These are phyloP conservation scores for Pythium oligandrum DNA, from an alignment of 352 stramenopile species.

Conservation along the genomic window DNA sequence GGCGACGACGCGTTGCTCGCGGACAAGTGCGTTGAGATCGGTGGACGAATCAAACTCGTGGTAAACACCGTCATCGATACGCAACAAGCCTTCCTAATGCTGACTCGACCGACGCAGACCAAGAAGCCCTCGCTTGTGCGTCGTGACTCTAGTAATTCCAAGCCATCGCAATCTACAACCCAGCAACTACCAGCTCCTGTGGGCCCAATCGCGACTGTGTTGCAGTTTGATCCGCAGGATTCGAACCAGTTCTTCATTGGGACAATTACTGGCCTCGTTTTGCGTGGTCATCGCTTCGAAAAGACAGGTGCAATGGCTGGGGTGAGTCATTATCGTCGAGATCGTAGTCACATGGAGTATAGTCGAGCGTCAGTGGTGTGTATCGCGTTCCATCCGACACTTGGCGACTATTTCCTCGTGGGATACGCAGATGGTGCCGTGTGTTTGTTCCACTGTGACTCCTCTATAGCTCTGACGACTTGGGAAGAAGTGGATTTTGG, in stretches of 20 bases:
- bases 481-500: conserved; percentile 52
- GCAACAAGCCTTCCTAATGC: conserved; percentile 36
- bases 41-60: conserved; percentile 56
- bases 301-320: conserved; percentile 2
- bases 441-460: conserved; percentile 40
- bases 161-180: background rate
- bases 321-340: conserved; percentile 8
- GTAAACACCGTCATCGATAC: conserved; percentile 61
- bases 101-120: conserved; percentile 2
- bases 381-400: conserved; percentile 51
- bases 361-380: conserved; percentile 23
- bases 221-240: conserved; percentile 52
- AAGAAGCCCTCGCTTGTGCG: background rate
- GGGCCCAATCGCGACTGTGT: conserved; percentile 37
- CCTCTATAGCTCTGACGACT: conserved; percentile 29
- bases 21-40: conserved; percentile 65
- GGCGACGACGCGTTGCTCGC: conserved; percentile 35
- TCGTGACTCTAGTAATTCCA: background rate
- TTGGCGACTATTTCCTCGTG: conserved; percentile 49
- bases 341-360: background rate
- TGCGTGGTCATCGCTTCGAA: conserved; percentile 40
- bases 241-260: conserved; percentile 41
- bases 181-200: conserved; percentile 11
- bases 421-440: conserved; percentile 57
- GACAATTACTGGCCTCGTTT: conserved; percentile 8